These are phyloP conservation scores for Anaeramoeba flamelloides DNA, from an alignment of 78 protist species.

Conservation along the genomic window DNA sequence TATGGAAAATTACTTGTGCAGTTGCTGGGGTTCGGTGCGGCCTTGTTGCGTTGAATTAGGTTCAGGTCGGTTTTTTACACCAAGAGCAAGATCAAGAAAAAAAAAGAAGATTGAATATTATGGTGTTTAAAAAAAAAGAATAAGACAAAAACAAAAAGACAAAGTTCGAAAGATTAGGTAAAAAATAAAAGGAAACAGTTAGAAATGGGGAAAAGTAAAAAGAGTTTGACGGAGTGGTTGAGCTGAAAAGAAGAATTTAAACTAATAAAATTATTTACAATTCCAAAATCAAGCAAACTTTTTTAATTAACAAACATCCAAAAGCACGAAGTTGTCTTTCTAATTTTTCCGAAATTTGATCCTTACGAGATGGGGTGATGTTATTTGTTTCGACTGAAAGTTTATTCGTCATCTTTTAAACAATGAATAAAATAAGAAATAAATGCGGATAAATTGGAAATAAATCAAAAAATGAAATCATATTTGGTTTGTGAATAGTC, in stretches of 20 bases:
- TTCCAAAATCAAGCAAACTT: not conserved
- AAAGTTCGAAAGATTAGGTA: too few species aligned
- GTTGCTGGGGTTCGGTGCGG: not conserved
- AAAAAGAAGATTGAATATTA: too few species aligned
- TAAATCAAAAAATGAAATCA: too few species aligned
- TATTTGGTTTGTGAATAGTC: too few species aligned
- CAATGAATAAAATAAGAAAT: too few species aligned
- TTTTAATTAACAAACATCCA: not conserved
- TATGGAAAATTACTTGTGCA: not conserved
- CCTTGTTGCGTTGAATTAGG: not conserved
- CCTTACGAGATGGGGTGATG: not conserved
- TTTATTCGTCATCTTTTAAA: too few species aligned
- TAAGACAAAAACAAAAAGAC: too few species aligned
- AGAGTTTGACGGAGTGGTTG: not conserved
- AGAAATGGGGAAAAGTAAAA: too few species aligned
- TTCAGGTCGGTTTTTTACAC: not conserved
- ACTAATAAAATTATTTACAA: not conserved
- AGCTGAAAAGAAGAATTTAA: not conserved
- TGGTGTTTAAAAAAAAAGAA: too few species aligned
- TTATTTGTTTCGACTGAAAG: not conserved
- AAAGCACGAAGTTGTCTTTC: not conserved
- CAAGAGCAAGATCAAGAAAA: too few species aligned
- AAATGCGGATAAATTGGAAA: too few species aligned
- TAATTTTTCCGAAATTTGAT: not conserved
- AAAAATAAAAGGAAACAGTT: too few species aligned